A percentile compares a stretch with the other conserved stretches of the same genome.
phyloP scores from a whole-genome alignment of 345 rosid species.

The Cardamine chenopodiifolia region DNA sequence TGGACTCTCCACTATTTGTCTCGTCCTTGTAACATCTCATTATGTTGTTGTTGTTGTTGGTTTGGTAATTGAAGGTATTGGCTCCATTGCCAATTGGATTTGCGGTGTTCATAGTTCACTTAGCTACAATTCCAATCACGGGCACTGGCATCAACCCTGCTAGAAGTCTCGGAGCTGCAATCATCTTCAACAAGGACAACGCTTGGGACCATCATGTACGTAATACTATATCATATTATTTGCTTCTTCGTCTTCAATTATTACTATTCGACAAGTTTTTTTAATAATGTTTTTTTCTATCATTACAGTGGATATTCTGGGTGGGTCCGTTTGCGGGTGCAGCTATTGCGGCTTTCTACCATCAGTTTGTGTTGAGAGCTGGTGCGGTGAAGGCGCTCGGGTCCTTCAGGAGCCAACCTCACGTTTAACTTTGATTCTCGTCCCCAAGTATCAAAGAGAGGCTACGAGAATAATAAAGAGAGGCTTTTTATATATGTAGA shows the following conservation, averaged over 20 bases:
- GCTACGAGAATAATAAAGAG: constrained; percentile 18
- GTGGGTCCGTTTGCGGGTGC: constrained; percentile 75
- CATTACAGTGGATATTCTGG: constrained; percentile 71
- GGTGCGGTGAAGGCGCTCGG: constrained; percentile 57
- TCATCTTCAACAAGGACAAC: constrained; percentile 67
- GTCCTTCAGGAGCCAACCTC: constrained; percentile 60
- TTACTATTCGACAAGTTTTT: neutral
- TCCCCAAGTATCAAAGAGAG: constrained; percentile 19
- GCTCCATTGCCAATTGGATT: constrained; percentile 97
- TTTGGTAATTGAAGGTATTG: constrained; percentile 57
- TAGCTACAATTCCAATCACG: constrained; percentile 91
- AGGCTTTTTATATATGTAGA: constrained; percentile 8
- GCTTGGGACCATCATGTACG: constrained; percentile 93
- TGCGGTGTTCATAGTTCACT: constrained; percentile 93
- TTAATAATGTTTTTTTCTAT: neutral
- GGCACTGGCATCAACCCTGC: constrained; percentile 98
- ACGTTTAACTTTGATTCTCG: constrained; percentile 30
- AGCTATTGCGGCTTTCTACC: constrained; percentile 64
- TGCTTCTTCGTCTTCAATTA: neutral
- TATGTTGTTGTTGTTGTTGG: neutral
- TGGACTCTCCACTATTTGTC: constrained; percentile 12
- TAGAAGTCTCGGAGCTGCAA: constrained; percentile 93
- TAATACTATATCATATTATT: constrained; percentile 2
- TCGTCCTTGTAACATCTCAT: constrained; percentile 23
- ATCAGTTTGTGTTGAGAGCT: constrained; percentile 65